A percentile compares a stretch with the other conserved stretches of the same genome.
Conservation (phyloP, 768 basidiomycete species). For the Mycena rebaudengoi region DNA sequence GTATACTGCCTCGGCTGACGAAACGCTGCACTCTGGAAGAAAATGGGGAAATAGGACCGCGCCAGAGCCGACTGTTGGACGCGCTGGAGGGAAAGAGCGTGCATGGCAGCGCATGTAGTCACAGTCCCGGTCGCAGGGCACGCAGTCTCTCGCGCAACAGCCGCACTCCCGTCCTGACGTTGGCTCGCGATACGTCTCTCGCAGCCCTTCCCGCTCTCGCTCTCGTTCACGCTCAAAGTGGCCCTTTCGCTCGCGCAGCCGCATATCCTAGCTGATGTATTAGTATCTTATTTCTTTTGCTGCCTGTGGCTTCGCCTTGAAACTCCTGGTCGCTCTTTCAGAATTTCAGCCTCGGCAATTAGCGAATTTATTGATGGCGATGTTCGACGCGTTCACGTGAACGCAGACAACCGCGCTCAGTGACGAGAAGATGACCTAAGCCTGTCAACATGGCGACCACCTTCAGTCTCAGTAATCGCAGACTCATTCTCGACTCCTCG, state of each 20-base stretch:
- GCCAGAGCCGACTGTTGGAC: constrained; percentile 87
- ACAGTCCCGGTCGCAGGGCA: constrained; percentile 35
- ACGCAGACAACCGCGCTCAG: no score
- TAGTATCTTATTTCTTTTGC: no score
- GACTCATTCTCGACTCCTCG: no score
- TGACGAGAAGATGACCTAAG: no score
- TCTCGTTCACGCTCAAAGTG: constrained; percentile 31
- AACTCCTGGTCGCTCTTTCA: no score
- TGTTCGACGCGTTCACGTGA: no score
- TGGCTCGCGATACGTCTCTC: constrained; percentile 69
- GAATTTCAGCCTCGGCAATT: no score
- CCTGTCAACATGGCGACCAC: no score
- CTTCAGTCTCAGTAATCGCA: no score
- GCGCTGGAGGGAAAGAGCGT: constrained; percentile 84
- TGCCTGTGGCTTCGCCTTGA: no score
- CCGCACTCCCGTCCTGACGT: constrained; percentile 52
- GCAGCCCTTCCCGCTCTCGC: constrained; percentile 65
- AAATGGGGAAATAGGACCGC: constrained; percentile 85
- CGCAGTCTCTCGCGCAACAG: constrained; percentile 32
- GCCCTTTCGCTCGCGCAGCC: constrained; percentile 23
- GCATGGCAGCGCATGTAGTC: constrained; percentile 50
- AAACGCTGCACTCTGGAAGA: constrained; percentile 92
- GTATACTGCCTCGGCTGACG: constrained; percentile 89
- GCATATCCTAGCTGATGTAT: no score
- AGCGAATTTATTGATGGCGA: no score